These are phyloP conservation scores for Brassica carinata DNA, from an alignment of 345 rosid species.

Conservation along the genomic window DNA sequence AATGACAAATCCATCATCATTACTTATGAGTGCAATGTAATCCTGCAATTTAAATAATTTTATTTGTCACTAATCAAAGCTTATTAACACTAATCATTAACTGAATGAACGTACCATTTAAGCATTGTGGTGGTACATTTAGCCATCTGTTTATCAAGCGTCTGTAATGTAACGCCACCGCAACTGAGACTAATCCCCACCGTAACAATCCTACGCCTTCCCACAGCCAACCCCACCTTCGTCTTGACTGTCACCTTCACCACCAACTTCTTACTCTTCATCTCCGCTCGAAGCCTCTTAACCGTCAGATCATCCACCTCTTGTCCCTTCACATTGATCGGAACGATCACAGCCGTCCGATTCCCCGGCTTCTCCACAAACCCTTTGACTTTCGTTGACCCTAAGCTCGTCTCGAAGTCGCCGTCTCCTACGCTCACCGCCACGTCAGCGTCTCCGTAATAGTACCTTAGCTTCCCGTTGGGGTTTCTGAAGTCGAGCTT, in stretches of 20 bases:
- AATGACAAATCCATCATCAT: constrained; percentile 14
- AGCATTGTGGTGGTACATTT: constrained; percentile 57
- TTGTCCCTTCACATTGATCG: constrained; percentile 46
- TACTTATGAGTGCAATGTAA: constrained; percentile 29
- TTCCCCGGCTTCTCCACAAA: constrained; percentile 52
- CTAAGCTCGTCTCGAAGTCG: constrained; percentile 46
- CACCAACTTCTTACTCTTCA: constrained; percentile 45
- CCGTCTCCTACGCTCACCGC: constrained; percentile 42
- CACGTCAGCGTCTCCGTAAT: constrained; percentile 51
- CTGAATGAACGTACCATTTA: constrained; percentile 52
- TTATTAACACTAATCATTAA: not conserved
- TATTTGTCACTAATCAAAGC: not conserved
- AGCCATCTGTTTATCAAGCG: constrained; percentile 53
- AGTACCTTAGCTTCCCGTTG: constrained; percentile 49
- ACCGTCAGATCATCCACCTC: constrained; percentile 49
- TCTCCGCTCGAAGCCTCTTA: constrained; percentile 40
- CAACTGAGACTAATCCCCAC: constrained; percentile 52
- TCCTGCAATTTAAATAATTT: constrained; percentile 24
- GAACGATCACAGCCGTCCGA: constrained; percentile 56
- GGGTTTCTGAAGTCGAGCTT: constrained; percentile 66
- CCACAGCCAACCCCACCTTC: constrained; percentile 51
- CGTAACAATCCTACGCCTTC: constrained; percentile 51
- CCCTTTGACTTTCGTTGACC: constrained; percentile 44
- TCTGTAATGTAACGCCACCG: constrained; percentile 49
- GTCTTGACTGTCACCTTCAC: constrained; percentile 61